Evolutionary conservation across 768 basidiomycete genomes (phyloP).

Genomic region (Butyriboletus loyo): DNA sequence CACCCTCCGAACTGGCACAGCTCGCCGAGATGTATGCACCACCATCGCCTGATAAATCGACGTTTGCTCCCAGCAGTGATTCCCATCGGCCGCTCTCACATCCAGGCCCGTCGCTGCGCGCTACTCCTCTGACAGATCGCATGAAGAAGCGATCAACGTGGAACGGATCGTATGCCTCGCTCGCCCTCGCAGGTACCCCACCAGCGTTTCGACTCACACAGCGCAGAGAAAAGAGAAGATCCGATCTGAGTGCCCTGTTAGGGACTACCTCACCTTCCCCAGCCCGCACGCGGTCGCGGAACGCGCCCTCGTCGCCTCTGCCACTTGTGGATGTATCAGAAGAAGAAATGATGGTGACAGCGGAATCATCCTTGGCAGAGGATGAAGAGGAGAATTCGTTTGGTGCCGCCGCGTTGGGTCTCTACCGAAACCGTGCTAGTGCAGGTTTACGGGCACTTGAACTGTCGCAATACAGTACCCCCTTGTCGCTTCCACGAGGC

Average conservation of each 20-base stretch:
- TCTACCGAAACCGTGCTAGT: conserved; percentile 52
- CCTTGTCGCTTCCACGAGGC: conserved; percentile 14
- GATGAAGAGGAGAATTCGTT: conserved; percentile 42
- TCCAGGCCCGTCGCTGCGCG: conserved; percentile 27
- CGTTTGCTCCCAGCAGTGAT: conserved; percentile 23
- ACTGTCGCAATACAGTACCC: conserved; percentile 23
- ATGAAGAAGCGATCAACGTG: conserved; percentile 65
- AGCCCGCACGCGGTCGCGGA: conserved; percentile 33
- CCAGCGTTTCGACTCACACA: conserved; percentile 39
- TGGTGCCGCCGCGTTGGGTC: conserved; percentile 57
- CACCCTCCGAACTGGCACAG: conserved; percentile 67
- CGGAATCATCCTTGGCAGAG: conserved; percentile 17
- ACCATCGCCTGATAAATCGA: conserved; percentile 49
- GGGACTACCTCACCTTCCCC: conserved; percentile 25
- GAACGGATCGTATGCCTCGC: conserved; percentile 63
- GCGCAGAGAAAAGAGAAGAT: conserved; percentile 51
- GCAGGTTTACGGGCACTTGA: conserved; percentile 52
- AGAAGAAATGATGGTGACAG: conserved; percentile 28
- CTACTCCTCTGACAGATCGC: conserved; percentile 20
- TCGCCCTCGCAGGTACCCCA: conserved; percentile 48
- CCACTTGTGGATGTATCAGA: conserved; percentile 39
- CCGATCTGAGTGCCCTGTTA: conserved; percentile 51
- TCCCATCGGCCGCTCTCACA: conserved; percentile 47
- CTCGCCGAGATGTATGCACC: conserved; percentile 89
- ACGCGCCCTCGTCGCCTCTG: conserved; percentile 39